Evolutionary conservation across 495 filamentous ascomycete genomes (phyloP), one percentile per base, ranked within the genome.

Genomic region (Clohesyomyces aquaticus): DNA sequence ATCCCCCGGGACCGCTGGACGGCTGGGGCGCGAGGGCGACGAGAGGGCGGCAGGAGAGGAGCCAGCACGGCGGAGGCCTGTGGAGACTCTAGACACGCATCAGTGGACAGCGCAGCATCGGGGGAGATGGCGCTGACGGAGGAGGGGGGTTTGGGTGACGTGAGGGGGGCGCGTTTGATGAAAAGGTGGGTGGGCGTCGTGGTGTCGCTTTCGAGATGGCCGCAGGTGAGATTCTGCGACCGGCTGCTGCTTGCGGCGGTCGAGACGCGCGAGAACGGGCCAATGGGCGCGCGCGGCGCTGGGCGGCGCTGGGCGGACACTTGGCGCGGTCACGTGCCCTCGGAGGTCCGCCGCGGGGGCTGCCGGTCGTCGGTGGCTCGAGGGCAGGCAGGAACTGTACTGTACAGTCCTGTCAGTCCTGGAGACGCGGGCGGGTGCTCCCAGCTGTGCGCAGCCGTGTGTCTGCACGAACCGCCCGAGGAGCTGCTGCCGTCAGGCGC

Each of bases 1-100:
- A 67, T 65, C 61, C 59, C 64, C 73, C 73, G 64, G 58, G 29
- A 55, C 59, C 61, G 59, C 49, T 62, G 61, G 66, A 32, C 28
- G 58, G 49, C 61, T 55, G 48, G 55, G 62, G 66, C 55, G 59
- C 56, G 66, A 50, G 56, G 58, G 58, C 58, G 67, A 56, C 52
- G 67, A 35, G 32, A 50, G 19, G 58, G 26, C 23, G 47, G 63
- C 41, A 54, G 43, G 19, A 69, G 56, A 53, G 67, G 62, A 62
- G 69, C 65, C 65, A 68, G 61, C 59, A 66, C 66, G 64, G 28
- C 60, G 65, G 52, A 29, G 55, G 52, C 26, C 29, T 63, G 63
- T 35, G 47, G 18, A 54, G 43, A 46, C 18, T n/a, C n/a, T n/a
- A n/a, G 29, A 63, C 19, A 22, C 29, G 54, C 57, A 66, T 46